Conservation (phyloP, 2,329 filamentous ascomycete species). For the Fusarium camptoceras region DNA sequence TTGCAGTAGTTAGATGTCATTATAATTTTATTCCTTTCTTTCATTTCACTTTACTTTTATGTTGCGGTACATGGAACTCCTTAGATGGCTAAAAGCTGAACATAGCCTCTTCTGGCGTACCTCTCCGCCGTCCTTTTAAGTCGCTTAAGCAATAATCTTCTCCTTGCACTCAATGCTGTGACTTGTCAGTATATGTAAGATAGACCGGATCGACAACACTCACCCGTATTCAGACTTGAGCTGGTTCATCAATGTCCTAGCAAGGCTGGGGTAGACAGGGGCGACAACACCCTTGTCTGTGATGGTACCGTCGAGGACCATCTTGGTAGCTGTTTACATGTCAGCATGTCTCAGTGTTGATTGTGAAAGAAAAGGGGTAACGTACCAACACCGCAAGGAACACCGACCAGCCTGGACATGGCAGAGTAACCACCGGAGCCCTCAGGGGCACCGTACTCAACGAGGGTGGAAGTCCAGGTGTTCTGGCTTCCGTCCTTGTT, state of each 20-base stretch:
- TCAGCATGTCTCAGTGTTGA: background rate
- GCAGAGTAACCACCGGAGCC: conserved; percentile 82
- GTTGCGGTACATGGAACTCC: background rate
- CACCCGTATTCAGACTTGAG: conserved; percentile 79
- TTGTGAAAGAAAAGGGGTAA: background rate
- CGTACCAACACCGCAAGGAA: conserved; percentile 63
- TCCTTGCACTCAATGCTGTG: conserved; percentile 31
- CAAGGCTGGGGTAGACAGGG: conserved; percentile 78
- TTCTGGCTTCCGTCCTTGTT: conserved; percentile 76
- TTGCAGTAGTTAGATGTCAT: background rate
- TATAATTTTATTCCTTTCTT: background rate
- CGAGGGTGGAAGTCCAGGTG: conserved; percentile 82
- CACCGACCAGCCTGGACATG: conserved; percentile 86
- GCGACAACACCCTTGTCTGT: conserved; percentile 80
- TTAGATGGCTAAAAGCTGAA: background rate
- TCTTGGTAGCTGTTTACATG: conserved; percentile 67
- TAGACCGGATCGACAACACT: background rate
- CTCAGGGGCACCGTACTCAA: conserved; percentile 82
- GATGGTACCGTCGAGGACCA: conserved; percentile 81
- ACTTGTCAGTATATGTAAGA: background rate
- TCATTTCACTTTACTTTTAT: conserved; percentile 26
- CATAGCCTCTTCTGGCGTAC: background rate
- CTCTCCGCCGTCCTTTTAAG: background rate
- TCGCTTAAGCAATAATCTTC: conserved; percentile 29
- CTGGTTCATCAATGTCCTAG: conserved; percentile 79